These are phyloP conservation scores for Nakataea oryzae DNA, from an alignment of 2,329 filamentous ascomycete species.

Conservation along the genomic window DNA sequence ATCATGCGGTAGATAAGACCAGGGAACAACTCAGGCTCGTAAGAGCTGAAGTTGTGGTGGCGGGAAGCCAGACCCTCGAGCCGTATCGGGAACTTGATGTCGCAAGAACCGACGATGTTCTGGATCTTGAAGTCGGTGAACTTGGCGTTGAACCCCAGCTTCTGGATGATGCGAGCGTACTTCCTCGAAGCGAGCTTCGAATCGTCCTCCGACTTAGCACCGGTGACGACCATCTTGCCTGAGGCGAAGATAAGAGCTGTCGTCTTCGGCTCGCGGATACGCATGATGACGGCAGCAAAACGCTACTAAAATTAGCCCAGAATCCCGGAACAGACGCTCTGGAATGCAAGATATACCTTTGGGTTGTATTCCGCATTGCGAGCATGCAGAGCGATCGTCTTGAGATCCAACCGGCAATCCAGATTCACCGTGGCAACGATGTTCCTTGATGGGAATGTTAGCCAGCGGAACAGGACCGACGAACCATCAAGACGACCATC, in stretches of 20 bases:
- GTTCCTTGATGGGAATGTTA: slow-evolving; percentile 51
- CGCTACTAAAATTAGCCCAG: slow-evolving; percentile 47
- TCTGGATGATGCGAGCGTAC: slow-evolving; percentile 98
- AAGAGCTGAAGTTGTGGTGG: slow-evolving; percentile 99
- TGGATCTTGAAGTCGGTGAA: slow-evolving; percentile 99
- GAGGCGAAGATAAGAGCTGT: slow-evolving; percentile 96
- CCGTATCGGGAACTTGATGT: slow-evolving; percentile 98
- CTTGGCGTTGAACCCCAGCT: slow-evolving; percentile 98
- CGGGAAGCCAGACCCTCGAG: slow-evolving; percentile 90
- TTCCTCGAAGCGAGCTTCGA: slow-evolving; percentile 95
- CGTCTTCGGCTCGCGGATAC: slow-evolving; percentile 97
- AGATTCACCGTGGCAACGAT: slow-evolving; percentile 98
- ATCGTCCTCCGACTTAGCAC: slow-evolving; percentile 95
- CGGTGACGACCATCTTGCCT: slow-evolving; percentile 98
- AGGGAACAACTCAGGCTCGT: slow-evolving; percentile 96
- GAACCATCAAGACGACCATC: slow-evolving; percentile 17
- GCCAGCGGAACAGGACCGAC: slow-evolving; percentile 12
- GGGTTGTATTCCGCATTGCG: slow-evolving; percentile 98
- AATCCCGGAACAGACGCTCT: slow-evolving; percentile 8
- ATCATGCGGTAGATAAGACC: slow-evolving; percentile 99
- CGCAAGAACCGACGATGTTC: slow-evolving; percentile 97
- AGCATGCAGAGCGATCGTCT: slow-evolving; percentile 97
- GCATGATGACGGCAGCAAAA: slow-evolving; percentile 99
- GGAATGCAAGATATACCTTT: slow-evolving; percentile 59
- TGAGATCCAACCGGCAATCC: slow-evolving; percentile 92